These are phyloP conservation scores for Brettanomyces sp. DNA, from an alignment of 805 yeast genomes.

Conservation along the genomic window DNA sequence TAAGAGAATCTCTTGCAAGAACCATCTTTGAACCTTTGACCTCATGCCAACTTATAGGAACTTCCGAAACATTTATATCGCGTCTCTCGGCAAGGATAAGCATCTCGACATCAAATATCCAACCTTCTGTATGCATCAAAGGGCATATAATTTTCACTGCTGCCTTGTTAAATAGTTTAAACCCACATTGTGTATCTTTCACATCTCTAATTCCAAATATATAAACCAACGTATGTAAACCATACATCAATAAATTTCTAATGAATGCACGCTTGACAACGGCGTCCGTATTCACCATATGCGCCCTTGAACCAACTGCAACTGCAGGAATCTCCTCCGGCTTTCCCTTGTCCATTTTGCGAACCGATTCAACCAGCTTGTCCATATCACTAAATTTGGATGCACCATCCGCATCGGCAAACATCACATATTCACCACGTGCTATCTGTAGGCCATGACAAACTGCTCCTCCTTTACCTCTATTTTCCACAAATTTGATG, in stretches of 20 bases:
- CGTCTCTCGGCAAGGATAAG: slow-evolving; percentile 72
- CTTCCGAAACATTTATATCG: slow-evolving; percentile 57
- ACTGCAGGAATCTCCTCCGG: slow-evolving; percentile 38
- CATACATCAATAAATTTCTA: slow-evolving; percentile 87
- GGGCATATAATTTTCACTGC: slow-evolving; percentile 69
- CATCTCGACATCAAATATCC: slow-evolving; percentile 97
- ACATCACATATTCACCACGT: slow-evolving; percentile 65
- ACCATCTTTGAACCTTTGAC: slow-evolving; percentile 93
- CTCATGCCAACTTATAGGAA: slow-evolving; percentile 94
- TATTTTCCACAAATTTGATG: slow-evolving; percentile 57
- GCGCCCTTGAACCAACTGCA: slow-evolving; percentile 91
- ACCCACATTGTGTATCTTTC: slow-evolving; percentile 96
- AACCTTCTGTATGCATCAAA: slow-evolving; percentile 89
- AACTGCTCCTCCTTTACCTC: slow-evolving; percentile 97
- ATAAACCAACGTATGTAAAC: slow-evolving; percentile 76
- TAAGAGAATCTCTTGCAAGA: slow-evolving; percentile 79
- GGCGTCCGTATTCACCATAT: slow-evolving; percentile 91
- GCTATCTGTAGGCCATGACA: slow-evolving; percentile 79
- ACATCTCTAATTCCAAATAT: slow-evolving; percentile 82
- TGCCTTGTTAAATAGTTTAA: slow-evolving; percentile 74
- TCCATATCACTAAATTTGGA: slow-evolving; percentile 64
- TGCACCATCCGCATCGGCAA: slow-evolving; percentile 99
- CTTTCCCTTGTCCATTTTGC: slow-evolving; percentile 13
- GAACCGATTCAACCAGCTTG: slow-evolving; percentile 38
- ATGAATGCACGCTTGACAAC: slow-evolving; percentile 89